Conservation (phyloP, 139 green algal species). For the Coccomyxa sp. region DNA sequence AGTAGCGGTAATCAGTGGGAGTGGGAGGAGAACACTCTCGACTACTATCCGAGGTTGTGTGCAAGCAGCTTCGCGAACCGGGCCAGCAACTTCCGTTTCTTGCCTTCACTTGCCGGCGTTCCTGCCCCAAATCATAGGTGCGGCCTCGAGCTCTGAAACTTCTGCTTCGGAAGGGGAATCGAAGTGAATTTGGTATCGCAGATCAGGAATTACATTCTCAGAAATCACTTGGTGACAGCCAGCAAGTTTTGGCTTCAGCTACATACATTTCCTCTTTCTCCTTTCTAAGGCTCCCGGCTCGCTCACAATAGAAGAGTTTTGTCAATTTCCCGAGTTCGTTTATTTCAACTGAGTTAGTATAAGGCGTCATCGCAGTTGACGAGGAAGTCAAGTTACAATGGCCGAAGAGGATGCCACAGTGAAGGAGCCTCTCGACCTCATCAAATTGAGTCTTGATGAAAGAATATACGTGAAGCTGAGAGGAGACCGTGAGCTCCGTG, state of each 20-base stretch:
- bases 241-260: not conserved
- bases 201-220: not conserved
- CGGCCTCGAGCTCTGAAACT: too few species aligned
- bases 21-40: not conserved
- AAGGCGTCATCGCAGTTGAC: not conserved
- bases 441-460: constrained; percentile 90
- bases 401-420: constrained; percentile 67
- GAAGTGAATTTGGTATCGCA: too few species aligned
- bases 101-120: too few species aligned
- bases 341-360: too few species aligned
- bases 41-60: not conserved
- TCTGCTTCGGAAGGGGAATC: too few species aligned
- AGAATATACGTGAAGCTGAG: constrained; percentile 93
- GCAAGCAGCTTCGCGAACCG: not conserved
- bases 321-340: not conserved
- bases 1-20: not conserved
- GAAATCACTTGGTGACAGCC: not conserved
- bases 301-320: not conserved
- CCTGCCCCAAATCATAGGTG: too few species aligned
- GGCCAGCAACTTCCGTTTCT: too few species aligned
- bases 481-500: constrained; percentile 89
- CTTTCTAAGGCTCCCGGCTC: not conserved
- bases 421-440: constrained; percentile 95
- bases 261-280: not conserved
- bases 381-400: constrained; percentile 3